Base-by-base conservation (phyloP, 2,329 filamentous ascomycete species). In the Trichophyton mentagrophytes region DNA sequence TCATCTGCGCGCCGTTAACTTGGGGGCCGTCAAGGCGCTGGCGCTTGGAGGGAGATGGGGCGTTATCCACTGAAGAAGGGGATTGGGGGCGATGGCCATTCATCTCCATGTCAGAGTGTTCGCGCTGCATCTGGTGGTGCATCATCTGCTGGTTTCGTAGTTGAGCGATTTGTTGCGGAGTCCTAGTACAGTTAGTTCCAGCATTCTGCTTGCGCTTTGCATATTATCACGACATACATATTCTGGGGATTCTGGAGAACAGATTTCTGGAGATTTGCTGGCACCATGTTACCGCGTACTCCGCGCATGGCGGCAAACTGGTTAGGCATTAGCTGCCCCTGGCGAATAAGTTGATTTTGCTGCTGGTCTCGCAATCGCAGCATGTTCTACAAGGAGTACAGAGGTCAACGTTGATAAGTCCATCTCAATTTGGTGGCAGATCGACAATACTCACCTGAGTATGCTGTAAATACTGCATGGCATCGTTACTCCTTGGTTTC, bases 31-130 rank as follows among this genome's bases (percentile, higher is more conserved):
- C 89, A 63, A 96, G 82, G 61, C 91, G 88, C 61, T 86, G 89
- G 69, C 91, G 84, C 78, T 97, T 97, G 64, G 88, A 92, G 1
- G 92, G 92, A 36, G 92, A 97, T 3, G 90, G 90, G 27, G 89
- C 90, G 69, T 93, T 93, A 59, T 96, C 91, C 60, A 85, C 86
- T 42, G 87, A 86, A 58, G 85, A 85, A 6, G 92, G 92, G 38
- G 92, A 96, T 61, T 86, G 85, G 30, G 90, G 86, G 62, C 90
- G 84, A 66, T 86, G 85, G 63, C 87, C 88, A 74, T 87, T 89
- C 73, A 87, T 87, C 68, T 95, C 90, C 82, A 93, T 90, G 64
- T 87, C 85, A 15, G 89, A 92, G 60, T 89, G 88, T 68, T 95
- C 90, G 63, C 90, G 82, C 72, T 92, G 88, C 88, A 96, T 95